Evolutionary conservation across 1,139 yeast species (phyloP).

Genomic region (Yamadazyma friedrichii): DNA sequence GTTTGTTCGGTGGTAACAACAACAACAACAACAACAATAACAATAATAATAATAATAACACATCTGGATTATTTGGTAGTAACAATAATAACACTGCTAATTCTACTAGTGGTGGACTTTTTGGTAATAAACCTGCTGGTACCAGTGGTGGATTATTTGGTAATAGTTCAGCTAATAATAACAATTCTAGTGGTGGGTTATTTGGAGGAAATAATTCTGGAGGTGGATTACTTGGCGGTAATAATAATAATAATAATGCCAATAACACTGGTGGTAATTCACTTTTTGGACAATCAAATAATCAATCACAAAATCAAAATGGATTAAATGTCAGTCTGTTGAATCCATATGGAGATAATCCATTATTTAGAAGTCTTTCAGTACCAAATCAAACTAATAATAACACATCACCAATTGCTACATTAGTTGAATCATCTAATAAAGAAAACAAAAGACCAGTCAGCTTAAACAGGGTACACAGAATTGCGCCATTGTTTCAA

Average conservation of each 20-base stretch:
- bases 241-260: conserved; percentile 6
- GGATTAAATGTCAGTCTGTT: conserved; percentile 47
- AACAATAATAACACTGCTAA: conserved; percentile 9
- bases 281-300: conserved; percentile 14
- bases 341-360: conserved; percentile 75
- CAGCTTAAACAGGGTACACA: conserved; percentile 61
- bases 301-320: conserved; percentile 25
- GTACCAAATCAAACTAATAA: conserved; percentile 19
- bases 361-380: conserved; percentile 52
- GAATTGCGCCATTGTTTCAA: conserved; percentile 50
- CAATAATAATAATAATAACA: conserved; percentile 8
- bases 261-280: not conserved
- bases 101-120: conserved; percentile 27
- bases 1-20: conserved; percentile 17
- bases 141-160: conserved; percentile 36
- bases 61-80: conserved; percentile 33
- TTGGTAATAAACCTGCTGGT: conserved; percentile 28
- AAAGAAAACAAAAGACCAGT: conserved; percentile 51
- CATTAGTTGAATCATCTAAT: conserved; percentile 36
- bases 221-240: conserved; percentile 21
- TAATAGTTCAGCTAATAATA: conserved; percentile 16
- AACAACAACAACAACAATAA: conserved; percentile 9
- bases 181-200: conserved; percentile 2
- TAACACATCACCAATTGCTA: conserved; percentile 46
- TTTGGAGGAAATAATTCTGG: conserved; percentile 9